A percentile compares a stretch with the other conserved stretches of the same genome.
phyloP scores from a whole-genome alignment of 2,329 filamentous ascomycete genomes.

The Fusarium zealandicum region DNA sequence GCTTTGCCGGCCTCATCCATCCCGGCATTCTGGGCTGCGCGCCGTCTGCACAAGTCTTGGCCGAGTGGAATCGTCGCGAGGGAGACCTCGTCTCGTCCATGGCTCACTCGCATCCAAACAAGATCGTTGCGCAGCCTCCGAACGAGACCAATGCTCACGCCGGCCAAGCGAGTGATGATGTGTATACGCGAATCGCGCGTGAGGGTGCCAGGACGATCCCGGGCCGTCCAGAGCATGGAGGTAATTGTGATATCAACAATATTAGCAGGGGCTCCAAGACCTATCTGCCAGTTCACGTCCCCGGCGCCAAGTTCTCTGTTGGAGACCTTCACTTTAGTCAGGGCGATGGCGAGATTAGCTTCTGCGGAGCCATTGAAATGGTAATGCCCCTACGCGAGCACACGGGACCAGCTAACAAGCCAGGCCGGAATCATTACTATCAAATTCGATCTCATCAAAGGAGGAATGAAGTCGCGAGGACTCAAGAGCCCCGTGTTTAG shows the following conservation, averaged over 20 bases:
- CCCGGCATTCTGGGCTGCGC: conserved; percentile 92
- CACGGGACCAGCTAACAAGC: neutral
- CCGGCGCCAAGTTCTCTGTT: conserved; percentile 87
- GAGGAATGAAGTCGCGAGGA: conserved; percentile 74
- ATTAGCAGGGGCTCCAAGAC: conserved; percentile 80
- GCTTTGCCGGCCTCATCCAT: conserved; percentile 89
- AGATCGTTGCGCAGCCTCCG: conserved; percentile 75
- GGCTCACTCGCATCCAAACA: conserved; percentile 64
- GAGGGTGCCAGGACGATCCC: conserved; percentile 89
- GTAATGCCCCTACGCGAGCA: neutral
- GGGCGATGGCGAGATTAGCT: conserved; percentile 90
- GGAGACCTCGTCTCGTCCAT: conserved; percentile 76
- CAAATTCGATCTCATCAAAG: conserved; percentile 87
- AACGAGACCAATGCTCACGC: conserved; percentile 76
- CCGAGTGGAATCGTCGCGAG: conserved; percentile 85
- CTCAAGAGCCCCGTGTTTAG: conserved; percentile 89
- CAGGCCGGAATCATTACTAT: conserved; percentile 83
- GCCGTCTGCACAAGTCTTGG: conserved; percentile 78
- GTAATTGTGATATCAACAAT: conserved; percentile 93
- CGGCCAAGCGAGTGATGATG: conserved; percentile 64
- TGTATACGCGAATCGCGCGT: conserved; percentile 71
- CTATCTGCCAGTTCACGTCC: conserved; percentile 86
- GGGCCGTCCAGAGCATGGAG: conserved; percentile 84
- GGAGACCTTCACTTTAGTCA: conserved; percentile 89
- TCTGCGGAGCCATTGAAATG: conserved; percentile 93